Conservation (phyloP, 306 rosid genomes). For the Sindora glabra region DNA sequence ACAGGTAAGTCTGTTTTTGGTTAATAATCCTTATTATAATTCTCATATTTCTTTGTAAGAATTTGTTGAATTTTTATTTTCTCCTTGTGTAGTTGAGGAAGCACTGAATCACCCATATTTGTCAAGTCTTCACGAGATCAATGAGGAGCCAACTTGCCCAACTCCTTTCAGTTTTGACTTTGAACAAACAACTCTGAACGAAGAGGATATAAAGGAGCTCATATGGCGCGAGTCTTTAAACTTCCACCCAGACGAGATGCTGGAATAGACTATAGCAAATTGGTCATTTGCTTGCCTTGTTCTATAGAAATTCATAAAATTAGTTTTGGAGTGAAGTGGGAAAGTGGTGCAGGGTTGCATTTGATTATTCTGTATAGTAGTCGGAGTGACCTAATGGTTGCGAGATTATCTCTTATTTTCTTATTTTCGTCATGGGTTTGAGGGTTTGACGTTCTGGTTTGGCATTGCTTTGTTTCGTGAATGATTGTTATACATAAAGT, state of each 20-base stretch:
- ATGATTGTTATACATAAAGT: no score
- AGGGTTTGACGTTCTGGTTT: no score
- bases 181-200: conserved; percentile 62
- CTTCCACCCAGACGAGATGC: conserved; percentile 12
- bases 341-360: no score
- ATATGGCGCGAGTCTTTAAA: conserved; percentile 73
- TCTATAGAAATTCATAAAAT: not conserved
- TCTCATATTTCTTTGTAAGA: conserved; percentile 5
- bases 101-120: conserved; percentile 87
- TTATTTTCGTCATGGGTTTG: no score
- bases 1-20: conserved; percentile 47
- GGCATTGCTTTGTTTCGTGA: no score
- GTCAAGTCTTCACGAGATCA: conserved; percentile 88
- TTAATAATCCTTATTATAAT: not conserved
- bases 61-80: conserved; percentile 1
- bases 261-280: conserved; percentile 2
- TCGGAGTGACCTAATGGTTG: no score
- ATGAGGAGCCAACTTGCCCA: conserved; percentile 87
- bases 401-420: no score
- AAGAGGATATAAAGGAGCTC: conserved; percentile 91
- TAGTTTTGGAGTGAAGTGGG: conserved; percentile 16
- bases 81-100: conserved; percentile 58
- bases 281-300: not conserved
- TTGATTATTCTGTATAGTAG: no score
- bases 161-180: conserved; percentile 77